These are phyloP conservation scores for Sugiyamaella americana DNA, from an alignment of 805 yeast genomes.

Conservation along the genomic window DNA sequence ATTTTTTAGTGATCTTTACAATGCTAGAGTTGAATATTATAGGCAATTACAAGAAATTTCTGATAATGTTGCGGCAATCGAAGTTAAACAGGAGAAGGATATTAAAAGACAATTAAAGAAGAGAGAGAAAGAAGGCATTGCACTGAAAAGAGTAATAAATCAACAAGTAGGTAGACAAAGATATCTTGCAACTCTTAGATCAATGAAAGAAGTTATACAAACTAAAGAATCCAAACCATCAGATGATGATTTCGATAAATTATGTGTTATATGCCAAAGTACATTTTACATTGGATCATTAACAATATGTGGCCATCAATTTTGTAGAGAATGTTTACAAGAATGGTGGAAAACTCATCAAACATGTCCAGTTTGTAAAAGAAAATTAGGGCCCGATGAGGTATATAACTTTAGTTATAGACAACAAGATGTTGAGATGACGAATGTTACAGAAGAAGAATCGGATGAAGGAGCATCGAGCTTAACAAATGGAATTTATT, in stretches of 20 bases:
- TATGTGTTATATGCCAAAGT: slow-evolving; percentile 76
- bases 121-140: slow-evolving; percentile 20
- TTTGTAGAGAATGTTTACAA: slow-evolving; percentile 72
- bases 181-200: slow-evolving; percentile 42
- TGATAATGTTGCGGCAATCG: slow-evolving; percentile 62
- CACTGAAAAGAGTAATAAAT: slow-evolving; percentile 16
- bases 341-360: slow-evolving; percentile 59
- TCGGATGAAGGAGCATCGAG: slow-evolving; percentile 3
- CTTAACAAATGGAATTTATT: slow-evolving; percentile 22
- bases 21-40: slow-evolving; percentile 75
- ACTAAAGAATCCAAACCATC: slow-evolving; percentile 12
- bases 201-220: slow-evolving; percentile 17
- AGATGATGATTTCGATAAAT: slow-evolving; percentile 33
- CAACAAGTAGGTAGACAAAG: slow-evolving; percentile 30
- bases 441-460: slow-evolving; percentile 21
- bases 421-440: slow-evolving; percentile 35
- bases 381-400: slow-evolving; percentile 42
- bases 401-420: slow-evolving; percentile 65
- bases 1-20: slow-evolving; percentile 58
- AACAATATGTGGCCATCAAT: slow-evolving; percentile 88
- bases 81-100: slow-evolving; percentile 23
- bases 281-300: slow-evolving; percentile 68
- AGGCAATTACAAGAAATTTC: slow-evolving; percentile 80
- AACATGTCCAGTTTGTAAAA: slow-evolving; percentile 80
- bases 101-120: slow-evolving; percentile 22